Percentiles rank a stretch among this genome's conserved stretches.
Conservation (phyloP, 768 basidiomycete genomes). For the Suillus spraguei region DNA sequence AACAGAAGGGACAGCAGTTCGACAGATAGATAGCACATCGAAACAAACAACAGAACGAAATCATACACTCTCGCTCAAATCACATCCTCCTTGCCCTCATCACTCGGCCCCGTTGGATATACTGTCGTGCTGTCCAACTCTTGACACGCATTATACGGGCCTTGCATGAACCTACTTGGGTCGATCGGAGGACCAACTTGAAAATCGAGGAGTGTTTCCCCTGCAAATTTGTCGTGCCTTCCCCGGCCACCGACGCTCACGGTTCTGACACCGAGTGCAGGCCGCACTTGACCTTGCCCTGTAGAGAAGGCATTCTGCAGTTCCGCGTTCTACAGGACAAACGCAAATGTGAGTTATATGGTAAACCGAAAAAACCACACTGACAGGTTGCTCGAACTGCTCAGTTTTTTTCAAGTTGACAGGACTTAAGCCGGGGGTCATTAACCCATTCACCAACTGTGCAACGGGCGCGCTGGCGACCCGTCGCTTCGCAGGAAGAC, state of each 20-base stretch:
- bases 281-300: constrained; percentile 8
- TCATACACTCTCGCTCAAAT: not conserved
- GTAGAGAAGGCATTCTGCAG: constrained; percentile 12
- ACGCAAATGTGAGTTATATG: not conserved
- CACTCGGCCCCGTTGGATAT: not conserved
- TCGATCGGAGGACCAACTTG: constrained; percentile 7
- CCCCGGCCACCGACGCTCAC: constrained; percentile 16
- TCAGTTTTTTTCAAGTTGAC: constrained; percentile 8
- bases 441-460: constrained; percentile 3
- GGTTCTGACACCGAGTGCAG: constrained; percentile 8
- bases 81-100: not conserved
- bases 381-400: constrained; percentile 12
- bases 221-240: constrained; percentile 13
- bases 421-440: constrained; percentile 17
- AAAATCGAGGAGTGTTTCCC: constrained; percentile 22
- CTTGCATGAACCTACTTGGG: constrained; percentile 8
- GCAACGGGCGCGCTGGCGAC: constrained; percentile 43
- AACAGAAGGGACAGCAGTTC: constrained; percentile 1
- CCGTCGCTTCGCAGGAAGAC: constrained; percentile 36
- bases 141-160: constrained; percentile 2
- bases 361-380: not conserved
- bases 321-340: constrained; percentile 12
- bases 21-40: constrained; percentile 2
- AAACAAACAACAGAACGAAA: constrained; percentile 10
- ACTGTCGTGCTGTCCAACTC: constrained; percentile 7